Evolutionary conservation across 2,329 filamentous ascomycete genomes (phyloP).

Genomic region (Aspergillus tanneri): DNA sequence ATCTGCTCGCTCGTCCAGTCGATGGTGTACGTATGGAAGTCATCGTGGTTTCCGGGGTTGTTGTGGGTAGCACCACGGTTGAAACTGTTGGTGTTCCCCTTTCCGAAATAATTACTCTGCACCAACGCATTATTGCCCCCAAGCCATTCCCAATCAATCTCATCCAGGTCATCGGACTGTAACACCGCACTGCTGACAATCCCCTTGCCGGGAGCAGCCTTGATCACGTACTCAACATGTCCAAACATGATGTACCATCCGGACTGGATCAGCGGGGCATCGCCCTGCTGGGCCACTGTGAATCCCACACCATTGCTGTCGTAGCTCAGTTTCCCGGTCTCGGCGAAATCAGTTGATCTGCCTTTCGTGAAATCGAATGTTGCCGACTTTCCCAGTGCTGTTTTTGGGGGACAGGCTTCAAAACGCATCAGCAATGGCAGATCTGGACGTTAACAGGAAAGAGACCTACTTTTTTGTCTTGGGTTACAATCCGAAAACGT

Average conservation of each 20-base stretch:
- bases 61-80: conserved; percentile 82
- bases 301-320: conserved; percentile 74
- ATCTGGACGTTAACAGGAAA: background rate
- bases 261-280: conserved; percentile 81
- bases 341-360: conserved; percentile 72
- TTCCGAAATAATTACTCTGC: conserved; percentile 97
- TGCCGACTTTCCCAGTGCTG: conserved; percentile 79
- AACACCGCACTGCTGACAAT: conserved; percentile 92
- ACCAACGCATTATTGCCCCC: conserved; percentile 73
- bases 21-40: conserved; percentile 82
- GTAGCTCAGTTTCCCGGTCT: conserved; percentile 70
- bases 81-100: conserved; percentile 80
- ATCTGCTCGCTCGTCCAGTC: conserved; percentile 88
- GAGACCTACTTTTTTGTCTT: conserved; percentile 36
- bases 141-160: conserved; percentile 97
- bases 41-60: conserved; percentile 64
- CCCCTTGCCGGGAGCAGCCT: conserved; percentile 80
- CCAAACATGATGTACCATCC: conserved; percentile 99
- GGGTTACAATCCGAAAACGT: conserved; percentile 49
- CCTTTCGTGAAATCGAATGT: conserved; percentile 80
- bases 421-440: conserved; percentile 10
- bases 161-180: conserved; percentile 87
- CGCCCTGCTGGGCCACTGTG: conserved; percentile 72
- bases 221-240: conserved; percentile 79
- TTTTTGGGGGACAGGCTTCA: conserved; percentile 67